These are phyloP conservation scores for Tirmania nivea DNA, from an alignment of 495 filamentous ascomycete species.

Conservation along the genomic window DNA sequence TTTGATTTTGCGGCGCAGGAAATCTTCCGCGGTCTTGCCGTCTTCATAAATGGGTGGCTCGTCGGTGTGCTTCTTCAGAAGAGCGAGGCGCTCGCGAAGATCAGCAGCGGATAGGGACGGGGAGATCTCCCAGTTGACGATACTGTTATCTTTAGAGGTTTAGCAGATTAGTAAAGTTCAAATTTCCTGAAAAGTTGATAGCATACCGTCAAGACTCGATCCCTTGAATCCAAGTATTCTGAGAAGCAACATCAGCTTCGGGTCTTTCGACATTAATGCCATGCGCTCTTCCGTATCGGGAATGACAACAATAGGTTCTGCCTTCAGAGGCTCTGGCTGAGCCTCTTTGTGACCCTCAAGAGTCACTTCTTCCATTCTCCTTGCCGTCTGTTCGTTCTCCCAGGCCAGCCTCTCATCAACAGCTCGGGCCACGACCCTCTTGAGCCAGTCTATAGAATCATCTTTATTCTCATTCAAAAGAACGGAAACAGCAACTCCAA, in stretches of 20 bases:
- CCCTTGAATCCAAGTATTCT: constrained; percentile 44
- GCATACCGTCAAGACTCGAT: constrained; percentile 1
- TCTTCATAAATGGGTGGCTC: constrained; percentile 51
- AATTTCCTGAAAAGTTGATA: background rate
- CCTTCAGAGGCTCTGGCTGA: constrained; percentile 23
- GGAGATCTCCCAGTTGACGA: constrained; percentile 50
- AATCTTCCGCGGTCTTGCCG: constrained; percentile 45
- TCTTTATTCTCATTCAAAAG: constrained; percentile 54
- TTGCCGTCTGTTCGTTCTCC: constrained; percentile 47
- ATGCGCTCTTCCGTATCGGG: constrained; percentile 46
- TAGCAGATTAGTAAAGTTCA: background rate
- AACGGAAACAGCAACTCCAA: constrained; percentile 56
- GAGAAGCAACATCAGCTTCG: constrained; percentile 76
- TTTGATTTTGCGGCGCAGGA: constrained; percentile 48
- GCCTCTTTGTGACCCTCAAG: constrained; percentile 7
- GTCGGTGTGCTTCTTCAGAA: constrained; percentile 50
- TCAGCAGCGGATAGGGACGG: constrained; percentile 37
- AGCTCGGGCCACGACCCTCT: constrained; percentile 41
- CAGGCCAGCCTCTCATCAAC: constrained; percentile 55
- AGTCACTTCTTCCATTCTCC: constrained; percentile 20
- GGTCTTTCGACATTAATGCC: constrained; percentile 65
- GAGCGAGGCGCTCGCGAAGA: constrained; percentile 36
- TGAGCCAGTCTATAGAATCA: constrained; percentile 63
- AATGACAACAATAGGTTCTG: constrained; percentile 39
- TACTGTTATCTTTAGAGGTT: no score